These are phyloP conservation scores for Citrus maxima DNA, from an alignment of 345 rosid genomes.

Conservation along the genomic window DNA sequence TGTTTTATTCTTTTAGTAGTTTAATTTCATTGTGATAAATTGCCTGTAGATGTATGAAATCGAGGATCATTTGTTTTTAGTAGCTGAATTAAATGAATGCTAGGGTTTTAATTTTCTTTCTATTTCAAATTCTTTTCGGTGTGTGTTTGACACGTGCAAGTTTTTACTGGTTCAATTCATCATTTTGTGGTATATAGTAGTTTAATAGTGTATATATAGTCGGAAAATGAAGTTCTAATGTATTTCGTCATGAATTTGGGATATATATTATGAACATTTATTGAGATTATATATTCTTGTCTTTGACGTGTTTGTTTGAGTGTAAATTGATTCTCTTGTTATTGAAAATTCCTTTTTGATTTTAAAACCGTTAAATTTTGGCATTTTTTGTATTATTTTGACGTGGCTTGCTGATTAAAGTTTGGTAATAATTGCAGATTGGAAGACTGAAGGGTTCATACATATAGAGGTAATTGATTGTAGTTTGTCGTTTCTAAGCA, in stretches of 20 bases:
- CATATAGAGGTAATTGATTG: neutral
- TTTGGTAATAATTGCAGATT: constrained; percentile 10
- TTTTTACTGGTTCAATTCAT: neutral
- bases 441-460: neutral
- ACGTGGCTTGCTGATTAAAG: neutral
- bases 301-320: neutral
- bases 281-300: neutral
- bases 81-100: neutral
- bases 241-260: neutral
- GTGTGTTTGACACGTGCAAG: neutral
- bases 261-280: neutral
- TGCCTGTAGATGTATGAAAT: neutral
- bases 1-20: neutral
- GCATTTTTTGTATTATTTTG: neutral
- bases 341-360: neutral
- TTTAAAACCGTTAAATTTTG: neutral
- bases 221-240: neutral
- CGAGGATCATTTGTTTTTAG: neutral
- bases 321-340: neutral
- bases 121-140: neutral
- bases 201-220: no score
- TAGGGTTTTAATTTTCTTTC: neutral
- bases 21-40: neutral
- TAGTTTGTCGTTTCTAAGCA: constrained; percentile 11
- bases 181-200: neutral